Percentiles rank a stretch among this genome's conserved stretches.
These are phyloP conservation scores for Xylaria venustula DNA, from an alignment of 495 filamentous ascomycete genomes.

Conservation along the genomic window DNA sequence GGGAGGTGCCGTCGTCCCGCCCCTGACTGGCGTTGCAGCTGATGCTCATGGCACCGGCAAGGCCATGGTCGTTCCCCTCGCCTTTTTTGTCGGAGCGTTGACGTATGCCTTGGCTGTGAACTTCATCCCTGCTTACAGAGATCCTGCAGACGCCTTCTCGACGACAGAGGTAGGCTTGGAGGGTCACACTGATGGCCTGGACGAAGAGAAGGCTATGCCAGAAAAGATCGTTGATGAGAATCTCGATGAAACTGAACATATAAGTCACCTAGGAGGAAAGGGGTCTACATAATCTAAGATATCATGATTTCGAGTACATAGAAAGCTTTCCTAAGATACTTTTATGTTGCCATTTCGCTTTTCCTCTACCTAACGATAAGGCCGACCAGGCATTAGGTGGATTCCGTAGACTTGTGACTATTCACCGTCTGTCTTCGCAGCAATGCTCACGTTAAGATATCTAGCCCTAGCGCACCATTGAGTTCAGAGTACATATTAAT, in stretches of 20 bases:
- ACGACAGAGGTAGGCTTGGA: conserved; percentile 52
- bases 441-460: too few species aligned
- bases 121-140: conserved; percentile 58
- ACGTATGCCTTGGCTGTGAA: conserved; percentile 63
- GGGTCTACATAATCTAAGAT: background rate
- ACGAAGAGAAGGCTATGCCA: conserved; percentile 24
- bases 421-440: too few species aligned
- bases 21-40: conserved; percentile 59
- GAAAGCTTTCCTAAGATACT: too few species aligned
- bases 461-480: too few species aligned
- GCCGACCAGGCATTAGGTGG: too few species aligned
- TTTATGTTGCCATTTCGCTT: too few species aligned
- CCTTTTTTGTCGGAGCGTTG: conserved; percentile 58
- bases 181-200: conserved; percentile 14
- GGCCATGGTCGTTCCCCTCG: conserved; percentile 54
- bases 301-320: too few species aligned
- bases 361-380: too few species aligned
- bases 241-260: conserved; percentile 15
- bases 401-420: too few species aligned
- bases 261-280: background rate
- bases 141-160: conserved; percentile 59
- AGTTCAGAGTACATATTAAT: too few species aligned
- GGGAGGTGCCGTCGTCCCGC: conserved; percentile 64
- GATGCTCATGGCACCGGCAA: conserved; percentile 43
- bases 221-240: conserved; percentile 31